A percentile compares a stretch with the other conserved stretches of the same genome.
phyloP scores from a whole-genome alignment of 148 eudicot genomes.

The Camellia sinensis region DNA sequence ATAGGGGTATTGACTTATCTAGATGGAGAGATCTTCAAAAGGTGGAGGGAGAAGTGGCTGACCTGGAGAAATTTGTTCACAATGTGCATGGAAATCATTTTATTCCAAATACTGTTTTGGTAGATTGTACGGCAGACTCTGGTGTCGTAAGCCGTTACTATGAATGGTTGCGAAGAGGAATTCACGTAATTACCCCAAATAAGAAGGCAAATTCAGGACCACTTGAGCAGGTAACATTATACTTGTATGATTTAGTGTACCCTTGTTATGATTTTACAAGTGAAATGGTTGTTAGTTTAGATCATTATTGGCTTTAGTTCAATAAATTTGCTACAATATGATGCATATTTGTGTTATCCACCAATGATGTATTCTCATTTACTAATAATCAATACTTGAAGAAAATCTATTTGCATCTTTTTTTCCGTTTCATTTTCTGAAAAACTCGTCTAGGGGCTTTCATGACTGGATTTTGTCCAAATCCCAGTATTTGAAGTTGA shows the following conservation, averaged over 20 bases:
- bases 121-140: slow-evolving; percentile 90
- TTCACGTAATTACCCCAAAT: slow-evolving; percentile 89
- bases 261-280: neutral
- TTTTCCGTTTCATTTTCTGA: neutral
- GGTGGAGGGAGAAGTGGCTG: slow-evolving; percentile 71
- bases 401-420: slow-evolving; percentile 3
- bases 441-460: too few species aligned
- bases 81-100: slow-evolving; percentile 86
- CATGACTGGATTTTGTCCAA: neutral
- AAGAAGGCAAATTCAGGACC: slow-evolving; percentile 99
- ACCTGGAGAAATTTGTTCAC: slow-evolving; percentile 73
- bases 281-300: neutral
- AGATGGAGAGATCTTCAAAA: slow-evolving; percentile 73
- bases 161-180: slow-evolving; percentile 85
- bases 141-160: slow-evolving; percentile 70
- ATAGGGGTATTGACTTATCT: slow-evolving; percentile 80
- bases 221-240: slow-evolving; percentile 72
- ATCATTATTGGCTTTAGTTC: neutral
- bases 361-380: neutral
- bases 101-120: slow-evolving; percentile 86
- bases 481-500: slow-evolving; percentile 75
- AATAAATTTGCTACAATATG: too few species aligned
- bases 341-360: neutral
- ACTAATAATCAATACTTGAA: neutral
- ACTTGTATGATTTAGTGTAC: neutral